These are phyloP conservation scores for Talaromyces sp. DNA, from an alignment of 2,329 filamentous ascomycete species.

Conservation along the genomic window DNA sequence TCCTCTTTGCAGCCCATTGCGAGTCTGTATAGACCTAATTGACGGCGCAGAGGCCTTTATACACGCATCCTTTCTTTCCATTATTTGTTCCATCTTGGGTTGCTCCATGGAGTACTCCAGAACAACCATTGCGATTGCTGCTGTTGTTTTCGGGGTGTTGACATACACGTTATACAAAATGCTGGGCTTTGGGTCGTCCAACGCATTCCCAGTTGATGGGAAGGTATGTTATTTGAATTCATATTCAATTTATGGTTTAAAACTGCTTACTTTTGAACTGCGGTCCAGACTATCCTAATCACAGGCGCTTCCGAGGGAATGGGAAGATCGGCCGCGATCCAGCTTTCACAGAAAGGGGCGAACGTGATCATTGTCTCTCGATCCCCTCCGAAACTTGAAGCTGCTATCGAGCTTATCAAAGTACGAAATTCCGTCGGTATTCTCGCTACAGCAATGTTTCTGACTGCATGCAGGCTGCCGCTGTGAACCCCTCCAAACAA, in stretches of 20 bases:
- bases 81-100: neutral
- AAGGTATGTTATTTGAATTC: conserved; percentile 52
- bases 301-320: conserved; percentile 93
- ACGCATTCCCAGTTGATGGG: conserved; percentile 79
- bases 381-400: conserved; percentile 67
- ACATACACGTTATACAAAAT: conserved; percentile 32
- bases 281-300: conserved; percentile 71
- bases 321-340: conserved; percentile 68
- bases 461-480: conserved; percentile 49
- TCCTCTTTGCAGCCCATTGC: neutral
- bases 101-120: conserved; percentile 19
- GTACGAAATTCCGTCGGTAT: conserved; percentile 33
- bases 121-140: conserved; percentile 24
- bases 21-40: neutral
- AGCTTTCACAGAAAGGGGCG: conserved; percentile 77
- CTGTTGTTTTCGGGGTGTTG: conserved; percentile 28
- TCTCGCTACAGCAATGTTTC: conserved; percentile 1
- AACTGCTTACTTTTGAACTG: neutral
- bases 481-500: conserved; percentile 62
- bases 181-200: conserved; percentile 39
- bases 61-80: neutral
- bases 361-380: conserved; percentile 82
- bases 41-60: neutral
- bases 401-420: conserved; percentile 61
- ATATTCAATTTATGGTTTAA: neutral